Conservation (phyloP, 2,329 filamentous ascomycete species). For the Aspergillus sp. region DNA sequence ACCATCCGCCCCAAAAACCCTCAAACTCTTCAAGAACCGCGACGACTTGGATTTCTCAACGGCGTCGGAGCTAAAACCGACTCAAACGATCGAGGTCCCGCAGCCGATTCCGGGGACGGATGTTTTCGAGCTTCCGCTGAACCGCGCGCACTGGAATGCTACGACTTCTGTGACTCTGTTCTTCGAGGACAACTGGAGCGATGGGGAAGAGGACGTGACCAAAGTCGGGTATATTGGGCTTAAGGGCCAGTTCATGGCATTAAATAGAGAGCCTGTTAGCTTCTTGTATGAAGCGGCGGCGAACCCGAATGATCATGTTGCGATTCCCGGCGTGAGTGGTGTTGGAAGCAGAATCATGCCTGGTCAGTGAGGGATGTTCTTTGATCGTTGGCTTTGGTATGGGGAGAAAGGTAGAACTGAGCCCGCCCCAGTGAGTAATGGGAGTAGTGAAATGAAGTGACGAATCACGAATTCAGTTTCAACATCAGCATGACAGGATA, state of each 20-base stretch:
- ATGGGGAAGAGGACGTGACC: conserved; percentile 79
- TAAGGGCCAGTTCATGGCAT: conserved; percentile 88
- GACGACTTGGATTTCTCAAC: conserved; percentile 83
- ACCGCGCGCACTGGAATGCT: conserved; percentile 84
- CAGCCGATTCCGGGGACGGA: conserved; percentile 66
- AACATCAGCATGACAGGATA: not conserved
- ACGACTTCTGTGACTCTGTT: conserved; percentile 84
- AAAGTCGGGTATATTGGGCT: conserved; percentile 84
- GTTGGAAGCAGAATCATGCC: conserved; percentile 46
- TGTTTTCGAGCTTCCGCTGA: conserved; percentile 84
- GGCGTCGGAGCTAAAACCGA: conserved; percentile 70
- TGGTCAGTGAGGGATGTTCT: conserved; percentile 42
- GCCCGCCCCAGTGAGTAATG: not conserved
- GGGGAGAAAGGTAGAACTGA: not conserved
- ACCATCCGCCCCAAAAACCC: conserved; percentile 73
- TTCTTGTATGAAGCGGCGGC: conserved; percentile 94
- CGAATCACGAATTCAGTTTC: not conserved
- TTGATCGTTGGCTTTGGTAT: not conserved
- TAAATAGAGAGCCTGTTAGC: conserved; percentile 79
- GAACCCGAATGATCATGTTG: conserved; percentile 81
- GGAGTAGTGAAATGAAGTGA: not conserved
- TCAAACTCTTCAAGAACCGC: conserved; percentile 87
- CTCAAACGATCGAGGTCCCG: conserved; percentile 76
- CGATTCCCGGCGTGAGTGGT: conserved; percentile 49
- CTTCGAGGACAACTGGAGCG: conserved; percentile 87